phyloP scores from a whole-genome alignment of 2,329 filamentous ascomycete species.

The Aspergillus pseudoviridinutans region DNA sequence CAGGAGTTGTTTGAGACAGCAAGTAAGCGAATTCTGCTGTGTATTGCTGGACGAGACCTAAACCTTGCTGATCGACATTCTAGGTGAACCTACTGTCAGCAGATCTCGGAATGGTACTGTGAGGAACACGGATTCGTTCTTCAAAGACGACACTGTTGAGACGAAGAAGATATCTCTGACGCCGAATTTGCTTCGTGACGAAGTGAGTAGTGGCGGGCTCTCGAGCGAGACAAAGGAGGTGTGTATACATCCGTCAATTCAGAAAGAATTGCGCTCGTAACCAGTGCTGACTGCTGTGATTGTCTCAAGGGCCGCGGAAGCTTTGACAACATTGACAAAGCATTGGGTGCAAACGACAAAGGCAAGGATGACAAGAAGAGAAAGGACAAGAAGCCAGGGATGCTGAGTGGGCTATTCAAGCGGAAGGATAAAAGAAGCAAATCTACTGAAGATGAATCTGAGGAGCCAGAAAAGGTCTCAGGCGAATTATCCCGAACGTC shows the following conservation, averaged over 20 bases:
- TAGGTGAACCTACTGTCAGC: conserved; percentile 32
- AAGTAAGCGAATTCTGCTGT: conserved; percentile 23
- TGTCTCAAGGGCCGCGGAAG: conserved; percentile 57
- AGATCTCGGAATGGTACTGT: conserved; percentile 79
- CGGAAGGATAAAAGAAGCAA: conserved; percentile 60
- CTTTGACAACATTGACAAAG: conserved; percentile 72
- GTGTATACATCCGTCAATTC: conserved; percentile 4
- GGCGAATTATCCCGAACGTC: conserved; percentile 52
- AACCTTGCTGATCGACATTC: conserved; percentile 15
- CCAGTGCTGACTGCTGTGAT: conserved; percentile 18
- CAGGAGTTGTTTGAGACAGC: conserved; percentile 62
- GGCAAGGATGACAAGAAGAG: conserved; percentile 71
- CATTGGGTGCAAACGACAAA: conserved; percentile 58
- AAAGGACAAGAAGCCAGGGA: conserved; percentile 67
- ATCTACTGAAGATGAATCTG: conserved; percentile 42
- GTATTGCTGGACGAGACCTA: background rate
- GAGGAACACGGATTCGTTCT: conserved; percentile 92
- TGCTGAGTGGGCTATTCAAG: conserved; percentile 68
- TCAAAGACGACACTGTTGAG: conserved; percentile 91
- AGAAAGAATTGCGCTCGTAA: background rate
- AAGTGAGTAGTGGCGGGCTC: conserved; percentile 43
- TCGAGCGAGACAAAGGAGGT: conserved; percentile 39
- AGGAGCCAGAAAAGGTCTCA: conserved; percentile 57
- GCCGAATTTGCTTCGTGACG: conserved; percentile 84
- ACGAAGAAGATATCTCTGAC: conserved; percentile 97